Base-by-base conservation (phyloP, 306 rosid genomes). In the Canavalia gladiata region DNA sequence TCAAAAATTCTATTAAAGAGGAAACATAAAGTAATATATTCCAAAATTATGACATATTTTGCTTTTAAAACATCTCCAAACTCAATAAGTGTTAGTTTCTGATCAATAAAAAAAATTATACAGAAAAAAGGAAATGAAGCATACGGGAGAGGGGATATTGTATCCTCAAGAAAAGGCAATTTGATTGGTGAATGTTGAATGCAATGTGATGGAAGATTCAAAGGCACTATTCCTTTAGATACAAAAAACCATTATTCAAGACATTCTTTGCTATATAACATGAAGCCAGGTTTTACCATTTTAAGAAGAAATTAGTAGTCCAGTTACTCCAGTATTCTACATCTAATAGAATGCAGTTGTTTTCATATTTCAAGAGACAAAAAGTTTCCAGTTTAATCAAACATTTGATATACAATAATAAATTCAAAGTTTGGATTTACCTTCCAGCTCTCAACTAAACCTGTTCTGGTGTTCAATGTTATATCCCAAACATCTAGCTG, bases 361-460 rank as follows among this genome's bases (percentile, higher is more conserved):
- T 34, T 63, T 34, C 1, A 49, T 31, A 45, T 50, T 49, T 10
- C 49, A 64, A 74, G 43, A 65, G 12, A 64, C 13, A 31, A 4
- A 25, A 55, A 50, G 0, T 28, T 41, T 60, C 29, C 71, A 45
- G 45, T 63, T 70, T 46, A 39, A 68, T 5, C 43, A 69, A 58
- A 45, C 25, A 60, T 74, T 68, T n/a, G 1, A 67, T n/a, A 7
- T 8, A 33, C 43, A 60, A 29, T 51, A 12, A 72, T 9, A 35
- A 56, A 29, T 31, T 29, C 11, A 6, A 41, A 59, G 28, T 39
- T 62, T 8, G 64, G 11, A 54, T 69, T 51, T 93, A 95, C 99
- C 97, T 91, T 91, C 98, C 97, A 95, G 92, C 92, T 87, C 82
- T 93, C 93, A 68, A 95, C 43, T 68, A 84, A 82, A 78, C 99